Evolutionary conservation across 1,284 basidiomycete genomes (phyloP), one percentile per base, ranked within the genome.

Genomic region (Cutaneotrichosporon cyanovorans): DNA sequence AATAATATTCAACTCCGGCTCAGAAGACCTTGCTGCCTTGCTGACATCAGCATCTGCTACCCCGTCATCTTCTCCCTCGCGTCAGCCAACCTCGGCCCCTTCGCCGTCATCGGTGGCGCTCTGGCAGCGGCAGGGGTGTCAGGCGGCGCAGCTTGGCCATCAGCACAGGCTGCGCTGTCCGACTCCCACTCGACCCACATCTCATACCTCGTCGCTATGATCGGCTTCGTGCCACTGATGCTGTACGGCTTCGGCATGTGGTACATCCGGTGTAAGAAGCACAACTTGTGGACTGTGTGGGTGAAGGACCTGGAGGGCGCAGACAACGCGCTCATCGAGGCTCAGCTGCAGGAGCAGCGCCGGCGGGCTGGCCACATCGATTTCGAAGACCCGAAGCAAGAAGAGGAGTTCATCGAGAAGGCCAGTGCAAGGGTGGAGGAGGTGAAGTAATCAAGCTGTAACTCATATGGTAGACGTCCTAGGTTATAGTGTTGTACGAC

Each of bases 31-130:
- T n/a, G n/a, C n/a, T 28, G 25, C 25, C 25, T 6, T 9, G 32
- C 32, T 34, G 15, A 34, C 32, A 8, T 42, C 44, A 42, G 45
- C 12, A 55, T 23, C 7, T 63, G 61, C 47, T 66, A 66, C 44
- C 62, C 62, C 12, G 56, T 63, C 42, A 63, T 66, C 46, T 66
- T 61, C 48, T 48, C 52, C 20, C 50, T 65, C 37, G 59, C 62
- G 19, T 61, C 61, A 5, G 40, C 56, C 10, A 55, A 62, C 40
- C 57, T 66, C 12, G 63, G 63, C n/a, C 20, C 42, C 3, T 64
- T 57, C 48, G 50, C 50, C 16, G 57, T 58, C 34, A 37, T 66
- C n/a, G 63, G 63, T 6, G 54, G 60, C 8, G 61, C 60, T 9
- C 40, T 61, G 21, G 42, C 63, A n/a, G 51, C 60, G 8, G 55